Evolutionary conservation across 2,329 filamentous ascomycete species (phyloP).

Genomic region (Chaetomium globosum): DNA sequence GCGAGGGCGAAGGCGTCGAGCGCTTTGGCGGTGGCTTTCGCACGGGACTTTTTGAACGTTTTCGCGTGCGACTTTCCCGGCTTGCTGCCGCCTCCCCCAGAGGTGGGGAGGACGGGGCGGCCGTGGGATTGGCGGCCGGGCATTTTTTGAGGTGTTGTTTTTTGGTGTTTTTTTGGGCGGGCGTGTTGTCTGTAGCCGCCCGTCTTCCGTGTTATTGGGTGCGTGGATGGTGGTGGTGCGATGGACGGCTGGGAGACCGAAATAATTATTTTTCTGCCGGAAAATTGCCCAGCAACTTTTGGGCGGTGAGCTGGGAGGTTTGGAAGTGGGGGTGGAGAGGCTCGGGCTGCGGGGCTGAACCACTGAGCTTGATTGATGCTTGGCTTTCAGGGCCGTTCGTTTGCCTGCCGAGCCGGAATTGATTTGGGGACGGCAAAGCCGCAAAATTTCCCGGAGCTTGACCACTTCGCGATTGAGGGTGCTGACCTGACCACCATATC

Average conservation of each 20-base stretch:
- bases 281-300: constrained; percentile 30
- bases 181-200: neutral
- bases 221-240: neutral
- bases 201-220: neutral
- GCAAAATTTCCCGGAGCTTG: constrained; percentile 25
- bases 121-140: constrained; percentile 63
- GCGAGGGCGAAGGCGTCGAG: constrained; percentile 63
- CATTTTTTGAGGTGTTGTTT: constrained; percentile 46
- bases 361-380: neutral
- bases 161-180: neutral
- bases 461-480: neutral
- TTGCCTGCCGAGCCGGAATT: constrained; percentile 20
- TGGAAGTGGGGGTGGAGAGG: constrained; percentile 5
- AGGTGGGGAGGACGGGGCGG: constrained; percentile 50
- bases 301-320: constrained; percentile 33
- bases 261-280: constrained; percentile 33
- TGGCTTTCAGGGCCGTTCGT: constrained; percentile 7
- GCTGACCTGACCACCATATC: constrained; percentile 2
- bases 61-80: constrained; percentile 35
- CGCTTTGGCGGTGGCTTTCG: constrained; percentile 53
- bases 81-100: constrained; percentile 18
- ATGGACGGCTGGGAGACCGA: neutral
- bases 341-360: constrained; percentile 15
- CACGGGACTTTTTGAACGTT: constrained; percentile 50
- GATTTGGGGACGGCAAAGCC: neutral